phyloP scores from a whole-genome alignment of 257 asterid genomes.

The Paraleonurus japonicus region DNA sequence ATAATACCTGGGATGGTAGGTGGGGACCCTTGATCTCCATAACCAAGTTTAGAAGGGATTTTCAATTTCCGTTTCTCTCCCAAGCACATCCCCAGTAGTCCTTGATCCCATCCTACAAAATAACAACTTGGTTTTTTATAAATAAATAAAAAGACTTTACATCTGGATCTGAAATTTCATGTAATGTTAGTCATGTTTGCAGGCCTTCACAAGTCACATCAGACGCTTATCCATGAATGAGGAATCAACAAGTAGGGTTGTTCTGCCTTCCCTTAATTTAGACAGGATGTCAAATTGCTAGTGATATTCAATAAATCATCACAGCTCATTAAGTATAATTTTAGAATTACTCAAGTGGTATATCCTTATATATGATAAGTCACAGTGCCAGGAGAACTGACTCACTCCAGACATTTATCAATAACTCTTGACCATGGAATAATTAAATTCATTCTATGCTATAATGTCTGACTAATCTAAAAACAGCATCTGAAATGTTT shows the following conservation, averaged over 20 bases:
- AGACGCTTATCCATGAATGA: neutral
- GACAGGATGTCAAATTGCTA: slow-evolving; percentile 4
- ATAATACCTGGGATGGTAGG: slow-evolving; percentile 91
- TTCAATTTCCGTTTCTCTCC: slow-evolving; percentile 95
- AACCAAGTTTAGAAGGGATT: slow-evolving; percentile 94
- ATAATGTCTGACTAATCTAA: neutral
- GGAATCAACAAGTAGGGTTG: neutral
- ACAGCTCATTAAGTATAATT: neutral
- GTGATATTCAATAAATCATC: neutral
- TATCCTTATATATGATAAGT: neutral
- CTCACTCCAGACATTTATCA: neutral
- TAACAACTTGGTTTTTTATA: slow-evolving; percentile 15
- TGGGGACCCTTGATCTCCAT: slow-evolving; percentile 96
- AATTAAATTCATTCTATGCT: neutral
- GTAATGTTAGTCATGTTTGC: neutral
- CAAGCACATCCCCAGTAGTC: slow-evolving; percentile 85
- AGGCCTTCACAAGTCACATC: neutral
- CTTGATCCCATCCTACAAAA: slow-evolving; percentile 98
- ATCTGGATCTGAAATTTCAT: neutral
- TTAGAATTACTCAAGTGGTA: neutral
- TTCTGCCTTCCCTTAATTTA: neutral
- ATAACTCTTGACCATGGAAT: neutral
- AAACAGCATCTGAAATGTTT: neutral
- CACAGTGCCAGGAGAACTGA: neutral
- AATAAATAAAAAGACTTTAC: neutral